Conservation (phyloP, 2,329 filamentous ascomycete species). For the Ceratocystis alfenasii region DNA sequence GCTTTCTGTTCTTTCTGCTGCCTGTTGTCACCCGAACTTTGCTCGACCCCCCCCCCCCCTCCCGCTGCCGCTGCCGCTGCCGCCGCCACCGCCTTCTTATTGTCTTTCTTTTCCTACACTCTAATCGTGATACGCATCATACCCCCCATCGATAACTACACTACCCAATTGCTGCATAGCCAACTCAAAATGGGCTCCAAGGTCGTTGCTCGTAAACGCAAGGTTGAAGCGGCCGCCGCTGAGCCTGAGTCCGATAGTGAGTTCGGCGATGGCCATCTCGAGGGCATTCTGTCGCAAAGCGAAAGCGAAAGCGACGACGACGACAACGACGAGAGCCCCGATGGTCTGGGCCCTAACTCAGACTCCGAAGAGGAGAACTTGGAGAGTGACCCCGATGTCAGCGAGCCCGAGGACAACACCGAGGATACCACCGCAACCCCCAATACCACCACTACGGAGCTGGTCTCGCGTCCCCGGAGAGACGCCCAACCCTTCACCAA, state of each 20-base stretch:
- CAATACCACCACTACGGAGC: slow-evolving; percentile 32
- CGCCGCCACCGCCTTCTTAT: not conserved
- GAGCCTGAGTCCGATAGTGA: slow-evolving; percentile 51
- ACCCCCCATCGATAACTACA: not conserved
- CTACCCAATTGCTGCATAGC: not conserved
- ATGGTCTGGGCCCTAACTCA: slow-evolving; percentile 20
- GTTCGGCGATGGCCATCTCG: slow-evolving; percentile 42
- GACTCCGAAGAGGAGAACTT: slow-evolving; percentile 34
- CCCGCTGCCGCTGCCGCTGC: no score
- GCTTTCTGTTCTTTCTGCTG: not conserved
- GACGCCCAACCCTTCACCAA: slow-evolving; percentile 27
- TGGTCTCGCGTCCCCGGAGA: slow-evolving; percentile 24
- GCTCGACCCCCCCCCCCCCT: not conserved
- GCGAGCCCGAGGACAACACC: slow-evolving; percentile 31
- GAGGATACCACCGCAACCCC: slow-evolving; percentile 32
- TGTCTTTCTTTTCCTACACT: not conserved
- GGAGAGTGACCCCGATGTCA: slow-evolving; percentile 32
- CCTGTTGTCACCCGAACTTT: not conserved
- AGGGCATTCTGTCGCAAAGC: slow-evolving; percentile 45
- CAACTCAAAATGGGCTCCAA: slow-evolving; percentile 13
- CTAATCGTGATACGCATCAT: slow-evolving; percentile 13
- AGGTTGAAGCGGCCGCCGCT: slow-evolving; percentile 40
- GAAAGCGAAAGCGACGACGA: slow-evolving; percentile 47
- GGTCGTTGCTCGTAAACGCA: slow-evolving; percentile 46
- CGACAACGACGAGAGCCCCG: slow-evolving; percentile 30